Base-by-base conservation (phyloP, 2,329 filamentous ascomycete genomes). In the Zymoseptoria pseudotritici region DNA sequence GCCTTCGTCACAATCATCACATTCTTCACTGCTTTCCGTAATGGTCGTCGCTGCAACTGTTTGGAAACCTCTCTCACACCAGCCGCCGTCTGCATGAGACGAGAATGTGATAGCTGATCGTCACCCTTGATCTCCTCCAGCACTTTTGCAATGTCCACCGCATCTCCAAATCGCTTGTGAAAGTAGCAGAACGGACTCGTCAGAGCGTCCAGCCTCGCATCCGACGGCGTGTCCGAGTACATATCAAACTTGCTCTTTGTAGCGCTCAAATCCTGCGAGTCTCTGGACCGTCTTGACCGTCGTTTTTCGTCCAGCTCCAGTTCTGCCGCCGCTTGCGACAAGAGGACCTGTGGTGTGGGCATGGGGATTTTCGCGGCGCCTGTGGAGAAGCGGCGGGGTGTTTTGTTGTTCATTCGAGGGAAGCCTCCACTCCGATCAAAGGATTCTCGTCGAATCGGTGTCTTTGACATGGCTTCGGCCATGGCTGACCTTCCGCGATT, bases 1-100 rank as follows among this genome's bases (percentile, higher is more conserved):
- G 94, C 94, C 77, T 97, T 99, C 63, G 94, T 99, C 65, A 99
- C 90, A 70, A 99, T 96, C 94, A 99, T 97, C 70, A 99, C 85
- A 73, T 91, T 97, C 71, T 85, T 86, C 53, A 99, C 92, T 10
- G 92, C 92, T 66, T 92, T 87, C 76, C 90, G 94, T 75, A 97
- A 91, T 21, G 94, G 93, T 50, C 91, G 85, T 58, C 93, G 86
- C 77, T 96, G 93, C 60, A 99, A 82, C 77, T 97, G 94, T 75
- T 95, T 93, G 17, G 91, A 95, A 11, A 99, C 92, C 76, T 99
- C 94, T 57, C 94, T 86, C 20, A 99, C 94, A 53, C 91, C 90
- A 0, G 91, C 96, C 55, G 94, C 94, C 0, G 94, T 99, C 78
- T 97, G 93, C 70, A 97, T 90, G 50, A 99, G 83, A 57, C 92